Evolutionary conservation across 208 protist genomes (phyloP).

Genomic region (Crithidia expoeki): DNA sequence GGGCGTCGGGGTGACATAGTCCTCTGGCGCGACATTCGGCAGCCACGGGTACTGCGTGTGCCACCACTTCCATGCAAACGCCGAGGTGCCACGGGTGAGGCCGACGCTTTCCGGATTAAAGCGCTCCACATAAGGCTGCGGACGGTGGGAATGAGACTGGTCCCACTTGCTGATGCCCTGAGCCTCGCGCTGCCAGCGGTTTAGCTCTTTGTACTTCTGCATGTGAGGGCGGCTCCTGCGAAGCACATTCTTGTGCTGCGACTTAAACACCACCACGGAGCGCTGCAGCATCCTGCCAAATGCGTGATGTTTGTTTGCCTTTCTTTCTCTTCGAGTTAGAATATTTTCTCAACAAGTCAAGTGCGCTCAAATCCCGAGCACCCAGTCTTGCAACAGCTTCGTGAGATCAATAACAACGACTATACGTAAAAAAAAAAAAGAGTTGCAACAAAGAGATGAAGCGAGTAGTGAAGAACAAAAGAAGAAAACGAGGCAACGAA

Average conservation of each 20-base stretch:
- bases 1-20: slow-evolving; percentile 42
- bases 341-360: too few species aligned
- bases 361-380: too few species aligned
- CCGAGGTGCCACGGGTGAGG: slow-evolving; percentile 81
- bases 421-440: too few species aligned
- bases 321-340: background rate
- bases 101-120: slow-evolving; percentile 90
- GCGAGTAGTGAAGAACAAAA: too few species aligned
- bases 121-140: slow-evolving; percentile 71
- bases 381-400: too few species aligned
- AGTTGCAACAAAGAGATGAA: too few species aligned
- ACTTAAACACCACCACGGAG: slow-evolving; percentile 55
- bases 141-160: slow-evolving; percentile 86
- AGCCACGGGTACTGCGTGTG: slow-evolving; percentile 92
- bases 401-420: too few species aligned
- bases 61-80: slow-evolving; percentile 90
- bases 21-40: slow-evolving; percentile 75
- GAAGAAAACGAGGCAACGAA: too few species aligned
- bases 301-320: background rate
- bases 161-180: slow-evolving; percentile 91
- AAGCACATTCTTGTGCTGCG: slow-evolving; percentile 85
- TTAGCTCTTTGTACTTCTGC: slow-evolving; percentile 87
- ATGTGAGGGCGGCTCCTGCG: slow-evolving; percentile 80
- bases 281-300: slow-evolving; percentile 38
- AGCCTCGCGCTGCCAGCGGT: slow-evolving; percentile 91